These are phyloP conservation scores for Aspergillus fumigatus DNA, from an alignment of 2,329 filamentous ascomycete species.

Conservation along the genomic window DNA sequence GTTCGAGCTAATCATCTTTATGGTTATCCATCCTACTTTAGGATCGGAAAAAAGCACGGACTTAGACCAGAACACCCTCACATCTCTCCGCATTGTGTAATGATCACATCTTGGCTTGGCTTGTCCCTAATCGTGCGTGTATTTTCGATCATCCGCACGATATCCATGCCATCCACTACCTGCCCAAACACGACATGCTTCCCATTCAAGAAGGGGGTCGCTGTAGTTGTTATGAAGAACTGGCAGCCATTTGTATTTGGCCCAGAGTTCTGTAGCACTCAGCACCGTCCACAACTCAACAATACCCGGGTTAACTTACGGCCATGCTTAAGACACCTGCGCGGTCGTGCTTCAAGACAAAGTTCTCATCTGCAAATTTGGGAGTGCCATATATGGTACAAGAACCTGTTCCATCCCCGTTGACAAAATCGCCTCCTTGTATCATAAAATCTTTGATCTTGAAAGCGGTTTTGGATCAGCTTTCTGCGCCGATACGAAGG, in stretches of 20 bases:
- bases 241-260: constrained; percentile 91
- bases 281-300: background rate
- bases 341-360: constrained; percentile 69
- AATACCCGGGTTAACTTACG: constrained; percentile 48
- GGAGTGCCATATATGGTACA: constrained; percentile 82
- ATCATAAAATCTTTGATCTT: constrained; percentile 97
- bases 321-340: constrained; percentile 90
- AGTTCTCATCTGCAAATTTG: constrained; percentile 88
- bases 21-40: too few species aligned
- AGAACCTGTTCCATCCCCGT: constrained; percentile 86
- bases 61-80: constrained; percentile 35
- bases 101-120: constrained; percentile 77
- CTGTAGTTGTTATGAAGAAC: constrained; percentile 92
- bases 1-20: too few species aligned
- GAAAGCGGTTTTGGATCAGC: background rate
- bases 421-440: constrained; percentile 92
- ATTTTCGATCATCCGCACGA: constrained; percentile 87
- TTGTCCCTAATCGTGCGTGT: constrained; percentile 81
- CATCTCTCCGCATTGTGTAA: constrained; percentile 93
- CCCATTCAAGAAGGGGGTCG: constrained; percentile 80
- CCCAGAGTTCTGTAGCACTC: constrained; percentile 67
- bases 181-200: constrained; percentile 97
- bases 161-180: constrained; percentile 83
- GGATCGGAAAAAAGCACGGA: too few species aligned
- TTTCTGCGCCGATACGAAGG: background rate